Percentiles rank a stretch among this genome's conserved stretches.
These are phyloP conservation scores for Buddleja alternifolia DNA, from an alignment of 257 asterid species.

Conservation along the genomic window DNA sequence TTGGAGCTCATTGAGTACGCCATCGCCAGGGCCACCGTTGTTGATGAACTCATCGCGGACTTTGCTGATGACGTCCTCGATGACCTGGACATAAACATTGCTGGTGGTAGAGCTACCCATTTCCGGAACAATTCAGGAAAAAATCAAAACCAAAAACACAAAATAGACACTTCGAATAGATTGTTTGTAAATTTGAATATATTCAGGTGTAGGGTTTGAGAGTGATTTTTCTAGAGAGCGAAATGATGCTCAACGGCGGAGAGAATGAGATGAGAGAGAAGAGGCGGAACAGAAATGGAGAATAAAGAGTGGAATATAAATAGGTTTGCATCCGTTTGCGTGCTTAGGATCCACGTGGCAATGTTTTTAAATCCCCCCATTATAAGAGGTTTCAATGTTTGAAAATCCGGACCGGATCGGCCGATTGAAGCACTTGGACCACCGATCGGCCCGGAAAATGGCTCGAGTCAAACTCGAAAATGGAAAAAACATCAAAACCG, in stretches of 20 bases:
- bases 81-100: constrained; percentile 76
- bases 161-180: neutral
- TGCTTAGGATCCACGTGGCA: constrained; percentile 41
- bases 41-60: constrained; percentile 77
- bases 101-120: constrained; percentile 87
- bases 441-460: too few relatives aligned
- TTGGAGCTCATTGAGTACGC: constrained; percentile 86
- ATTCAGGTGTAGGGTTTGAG: constrained; percentile 26
- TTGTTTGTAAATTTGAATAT: neutral
- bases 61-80: constrained; percentile 91
- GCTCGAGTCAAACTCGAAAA: too few relatives aligned
- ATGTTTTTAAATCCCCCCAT: too few relatives aligned
- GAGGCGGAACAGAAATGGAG: constrained; percentile 42
- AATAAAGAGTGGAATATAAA: constrained; percentile 52
- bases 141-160: constrained; percentile 1
- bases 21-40: constrained; percentile 89
- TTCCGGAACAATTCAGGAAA: constrained; percentile 12
- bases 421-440: too few relatives aligned
- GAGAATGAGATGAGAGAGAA: constrained; percentile 28
- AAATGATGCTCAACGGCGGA: constrained; percentile 25
- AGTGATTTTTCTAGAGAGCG: constrained; percentile 24
- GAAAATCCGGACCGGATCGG: too few relatives aligned
- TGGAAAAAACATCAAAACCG: too few relatives aligned
- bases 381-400: too few relatives aligned
- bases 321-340: constrained; percentile 67